A percentile compares a stretch with the other conserved stretches of the same genome.
phyloP scores from a whole-genome alignment of 1,284 basidiomycete genomes.

The Coniferiporia sulphurascens region DNA sequence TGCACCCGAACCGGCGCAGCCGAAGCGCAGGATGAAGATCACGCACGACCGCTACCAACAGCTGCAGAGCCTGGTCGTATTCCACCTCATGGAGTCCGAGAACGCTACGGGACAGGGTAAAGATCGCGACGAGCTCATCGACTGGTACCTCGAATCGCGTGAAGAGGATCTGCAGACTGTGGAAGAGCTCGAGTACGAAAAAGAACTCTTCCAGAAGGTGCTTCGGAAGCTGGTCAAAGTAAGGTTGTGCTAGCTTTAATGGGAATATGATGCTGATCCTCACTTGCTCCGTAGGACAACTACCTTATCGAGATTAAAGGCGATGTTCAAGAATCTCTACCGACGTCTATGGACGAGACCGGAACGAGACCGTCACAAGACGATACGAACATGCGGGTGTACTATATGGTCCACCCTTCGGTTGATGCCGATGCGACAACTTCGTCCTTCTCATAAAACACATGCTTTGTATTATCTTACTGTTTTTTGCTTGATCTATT shows the following conservation, averaged over 20 bases:
- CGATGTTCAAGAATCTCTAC: constrained; percentile 75
- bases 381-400: constrained; percentile 59
- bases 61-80: constrained; percentile 83
- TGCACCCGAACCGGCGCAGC: constrained; percentile 28
- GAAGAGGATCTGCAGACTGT: constrained; percentile 82
- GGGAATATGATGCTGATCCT: constrained; percentile 9
- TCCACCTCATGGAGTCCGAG: constrained; percentile 81
- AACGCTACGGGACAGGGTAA: constrained; percentile 72
- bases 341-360: constrained; percentile 53
- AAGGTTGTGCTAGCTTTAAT: constrained; percentile 22
- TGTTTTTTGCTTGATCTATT: background rate
- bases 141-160: constrained; percentile 93
- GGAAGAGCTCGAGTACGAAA: constrained; percentile 91
- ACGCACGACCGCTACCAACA: constrained; percentile 94
- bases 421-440: constrained; percentile 60
- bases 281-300: constrained; percentile 57
- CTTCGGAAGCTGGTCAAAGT: constrained; percentile 89
- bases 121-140: constrained; percentile 85
- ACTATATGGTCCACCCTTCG: constrained; percentile 78
- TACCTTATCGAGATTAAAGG: constrained; percentile 82
- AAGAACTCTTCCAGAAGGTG: constrained; percentile 86
- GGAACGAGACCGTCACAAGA: constrained; percentile 39
- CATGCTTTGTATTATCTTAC: background rate
- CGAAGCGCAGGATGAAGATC: constrained; percentile 83
- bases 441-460: constrained; percentile 27